Base-by-base conservation (phyloP, 2,329 filamentous ascomycete species). In the Didymellaceae sp. region DNA sequence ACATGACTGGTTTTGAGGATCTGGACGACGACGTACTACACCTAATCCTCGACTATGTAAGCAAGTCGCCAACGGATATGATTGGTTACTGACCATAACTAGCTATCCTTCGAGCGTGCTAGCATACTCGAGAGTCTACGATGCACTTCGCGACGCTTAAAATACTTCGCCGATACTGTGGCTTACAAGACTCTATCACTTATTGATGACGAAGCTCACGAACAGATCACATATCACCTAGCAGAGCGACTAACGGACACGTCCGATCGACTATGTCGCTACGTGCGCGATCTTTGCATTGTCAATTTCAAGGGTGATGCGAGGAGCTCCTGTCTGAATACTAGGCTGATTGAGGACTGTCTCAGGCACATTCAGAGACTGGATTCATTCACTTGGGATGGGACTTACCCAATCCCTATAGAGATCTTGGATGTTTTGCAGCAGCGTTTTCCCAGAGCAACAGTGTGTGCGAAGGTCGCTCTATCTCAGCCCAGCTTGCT, bases 1-100 rank as follows among this genome's bases (percentile, higher is more conserved):
- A 1, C 6, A 60, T 62, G 59, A 35, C 54, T 5, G 10, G 14
- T 9, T 43, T 63, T 32, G 55, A 57, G 18, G 35, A 55, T 24
- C 4, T 60, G 28, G 55, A 47, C 33, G 57, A 65, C 24, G 52
- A 62, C 24, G 49, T 63, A 10, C 33, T 65, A 16, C 55, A 58
- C 14, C n/a, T 58, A 11, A 41, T 63, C 14, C 31, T 57, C 9
- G 30, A 39, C 41, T 53, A 47, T 52, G 54, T 63, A 55, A 58
- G 51, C 40, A 38, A 14, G 28, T 42, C 41, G 21, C 3, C 9
- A 5, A 17, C 20, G 7, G 8, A 20, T 10, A 8, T 34, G 33
- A 45, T 45, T 47, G 40, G 45, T 35, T 16, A 18, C 48, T 52
- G 31, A 55, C 30, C 20, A 6, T 3, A 3, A 24, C 24, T 24